phyloP scores from a whole-genome alignment of 2,329 filamentous ascomycete genomes.

The Ophiostoma quercus region DNA sequence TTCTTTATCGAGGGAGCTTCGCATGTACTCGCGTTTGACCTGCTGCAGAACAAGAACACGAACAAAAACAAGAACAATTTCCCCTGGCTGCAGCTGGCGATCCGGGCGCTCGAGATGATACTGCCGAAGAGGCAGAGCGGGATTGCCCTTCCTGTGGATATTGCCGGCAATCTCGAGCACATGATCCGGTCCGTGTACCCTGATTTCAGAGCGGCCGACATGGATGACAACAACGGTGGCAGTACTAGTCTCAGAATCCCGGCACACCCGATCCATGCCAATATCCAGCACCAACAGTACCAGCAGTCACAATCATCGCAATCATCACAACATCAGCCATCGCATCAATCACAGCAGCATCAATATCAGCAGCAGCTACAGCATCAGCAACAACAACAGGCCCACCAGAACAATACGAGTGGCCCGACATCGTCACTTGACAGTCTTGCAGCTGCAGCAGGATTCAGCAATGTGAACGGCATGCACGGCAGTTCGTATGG shows the following conservation, averaged over 20 bases:
- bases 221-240: not conserved
- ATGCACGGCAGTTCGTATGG: not conserved
- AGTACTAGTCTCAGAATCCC: slow-evolving; percentile 11
- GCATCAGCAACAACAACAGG: not conserved
- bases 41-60: slow-evolving; percentile 23
- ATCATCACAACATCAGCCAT: not conserved
- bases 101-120: slow-evolving; percentile 23
- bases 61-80: slow-evolving; percentile 19
- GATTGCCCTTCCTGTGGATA: slow-evolving; percentile 16
- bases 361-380: not conserved
- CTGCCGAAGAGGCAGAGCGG: slow-evolving; percentile 1
- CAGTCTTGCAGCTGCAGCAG: slow-evolving; percentile 9
- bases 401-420: not conserved
- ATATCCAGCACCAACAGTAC: not conserved
- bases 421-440: not conserved
- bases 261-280: slow-evolving; percentile 8
- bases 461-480: not conserved
- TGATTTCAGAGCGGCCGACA: slow-evolving; percentile 23
- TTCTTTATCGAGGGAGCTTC: slow-evolving; percentile 28
- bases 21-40: slow-evolving; percentile 23
- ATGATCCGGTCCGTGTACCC: slow-evolving; percentile 27
- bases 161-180: slow-evolving; percentile 23
- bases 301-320: slow-evolving; percentile 25
- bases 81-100: slow-evolving; percentile 25
- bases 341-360: slow-evolving; percentile 3